Evolutionary conservation across 495 filamentous ascomycete genomes (phyloP), one percentile per base, ranked within the genome.

Genomic region (Letharia lupina): DNA sequence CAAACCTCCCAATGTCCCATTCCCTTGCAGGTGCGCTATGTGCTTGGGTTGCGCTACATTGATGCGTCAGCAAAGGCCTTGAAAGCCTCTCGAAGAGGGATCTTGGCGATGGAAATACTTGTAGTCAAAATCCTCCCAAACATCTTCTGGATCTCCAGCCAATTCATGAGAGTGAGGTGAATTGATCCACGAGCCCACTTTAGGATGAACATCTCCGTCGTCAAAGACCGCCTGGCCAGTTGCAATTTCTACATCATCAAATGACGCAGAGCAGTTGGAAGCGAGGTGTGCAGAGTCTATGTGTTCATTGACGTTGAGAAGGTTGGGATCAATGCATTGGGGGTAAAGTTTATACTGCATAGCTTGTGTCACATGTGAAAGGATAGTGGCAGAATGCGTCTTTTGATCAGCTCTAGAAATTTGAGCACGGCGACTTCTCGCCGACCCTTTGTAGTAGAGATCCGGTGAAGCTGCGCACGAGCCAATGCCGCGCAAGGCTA

Each of bases 211-310:
- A 61, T 60, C 35, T 48, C 41, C 58, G 31, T 47, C 64, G 13
- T 65, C 64, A 20, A 47, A 50, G 37, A 44, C 10, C 2, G 56
- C 57, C 44, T 65, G 64, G 37, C 64, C 58, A 52, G 28, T 61
- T 16, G 64, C 44, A 65, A 65, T 65, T 4, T 33, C 44, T 1
- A 61, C 20, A 56, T 61, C 58, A 33, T 65, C 64, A n/a, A 28
- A 12, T 23, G 44, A 20, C 13, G 31, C 20, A 45, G 23, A 39
- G 42, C 31, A 33, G 20, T 52, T 39, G 57, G 42, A 13, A 60
- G 56, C 18, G 56, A 45, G 35, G 31, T 4, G 3, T n/a, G 18
- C 33, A 9, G 42, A 23, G 11, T 6, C 16, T 9, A 44, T 12
- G 44, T 60, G 44, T 31, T 60, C 64, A 13, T 41, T 61, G 7